Conservation (phyloP, 169 alveolate species). For the Plasmodium vivax region DNA sequence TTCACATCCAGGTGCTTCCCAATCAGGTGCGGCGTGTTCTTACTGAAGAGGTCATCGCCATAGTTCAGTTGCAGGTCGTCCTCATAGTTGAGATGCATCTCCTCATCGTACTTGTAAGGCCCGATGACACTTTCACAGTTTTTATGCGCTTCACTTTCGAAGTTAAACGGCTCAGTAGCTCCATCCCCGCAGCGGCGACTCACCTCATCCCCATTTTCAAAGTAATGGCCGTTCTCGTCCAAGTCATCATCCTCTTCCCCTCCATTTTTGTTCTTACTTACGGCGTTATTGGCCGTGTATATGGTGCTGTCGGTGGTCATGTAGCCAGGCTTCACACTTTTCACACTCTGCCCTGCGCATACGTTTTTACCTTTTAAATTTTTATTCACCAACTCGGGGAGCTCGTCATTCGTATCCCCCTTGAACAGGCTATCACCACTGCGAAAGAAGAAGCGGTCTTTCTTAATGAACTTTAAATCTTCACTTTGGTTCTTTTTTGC, state of each 20-base stretch:
- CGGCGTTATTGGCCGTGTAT: neutral
- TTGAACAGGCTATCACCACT: neutral
- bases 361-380: neutral
- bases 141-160: neutral
- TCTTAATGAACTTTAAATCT: neutral
- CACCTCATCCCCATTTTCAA: conserved; percentile 2
- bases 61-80: neutral
- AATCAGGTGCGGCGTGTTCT: neutral
- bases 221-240: neutral
- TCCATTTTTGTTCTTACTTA: neutral
- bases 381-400: neutral
- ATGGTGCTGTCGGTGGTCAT: conserved; percentile 7
- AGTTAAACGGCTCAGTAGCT: neutral
- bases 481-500: neutral
- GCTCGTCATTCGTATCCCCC: neutral
- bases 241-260: conserved; percentile 12
- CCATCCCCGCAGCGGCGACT: neutral
- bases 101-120: neutral
- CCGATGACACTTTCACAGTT: neutral
- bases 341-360: neutral
- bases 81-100: neutral
- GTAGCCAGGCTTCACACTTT: neutral
- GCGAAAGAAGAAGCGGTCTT: neutral
- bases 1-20: too few relatives aligned
- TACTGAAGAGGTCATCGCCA: neutral